A percentile compares a stretch with the other conserved stretches of the same genome.
These are phyloP conservation scores for Arabidopsis suecica DNA, from an alignment of 345 rosid genomes.

Conservation along the genomic window DNA sequence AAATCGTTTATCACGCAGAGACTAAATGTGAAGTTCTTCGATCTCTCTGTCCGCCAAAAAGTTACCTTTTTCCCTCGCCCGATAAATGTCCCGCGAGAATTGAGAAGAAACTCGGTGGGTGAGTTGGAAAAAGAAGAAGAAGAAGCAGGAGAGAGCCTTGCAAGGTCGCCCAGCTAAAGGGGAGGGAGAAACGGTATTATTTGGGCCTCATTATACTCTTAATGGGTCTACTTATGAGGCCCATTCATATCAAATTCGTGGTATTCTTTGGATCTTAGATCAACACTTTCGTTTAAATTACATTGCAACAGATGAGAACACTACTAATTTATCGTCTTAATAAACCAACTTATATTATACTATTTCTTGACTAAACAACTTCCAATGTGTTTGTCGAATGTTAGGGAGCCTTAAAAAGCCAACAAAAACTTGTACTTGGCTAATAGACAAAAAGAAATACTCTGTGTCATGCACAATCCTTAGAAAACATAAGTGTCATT, in stretches of 20 bases:
- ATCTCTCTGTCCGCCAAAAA: background rate
- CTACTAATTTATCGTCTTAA: too few species aligned
- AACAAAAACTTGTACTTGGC: too few species aligned
- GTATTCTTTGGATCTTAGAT: too few species aligned
- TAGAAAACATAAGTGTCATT: too few species aligned
- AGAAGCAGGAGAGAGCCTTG: background rate
- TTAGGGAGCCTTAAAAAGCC: too few species aligned
- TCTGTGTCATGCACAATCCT: too few species aligned
- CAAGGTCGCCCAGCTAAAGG: background rate
- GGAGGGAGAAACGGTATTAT: background rate
- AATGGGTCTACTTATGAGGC: background rate
- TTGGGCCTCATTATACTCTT: background rate
- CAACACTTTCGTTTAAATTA: too few species aligned
- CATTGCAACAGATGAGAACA: too few species aligned
- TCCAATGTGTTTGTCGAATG: background rate
- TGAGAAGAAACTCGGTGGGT: slow-evolving; percentile 24
- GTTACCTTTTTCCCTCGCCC: slow-evolving; percentile 36
- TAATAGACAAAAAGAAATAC: too few species aligned
- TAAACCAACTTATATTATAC: too few species aligned
- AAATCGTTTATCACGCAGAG: background rate
- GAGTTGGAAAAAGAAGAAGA: background rate
- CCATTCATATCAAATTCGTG: background rate
- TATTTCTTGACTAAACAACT: too few species aligned
- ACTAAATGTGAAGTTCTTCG: background rate
- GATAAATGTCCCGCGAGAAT: slow-evolving; percentile 30